Conservation (phyloP, 2,329 filamentous ascomycete species). For the Verticillium tricorpus region DNA sequence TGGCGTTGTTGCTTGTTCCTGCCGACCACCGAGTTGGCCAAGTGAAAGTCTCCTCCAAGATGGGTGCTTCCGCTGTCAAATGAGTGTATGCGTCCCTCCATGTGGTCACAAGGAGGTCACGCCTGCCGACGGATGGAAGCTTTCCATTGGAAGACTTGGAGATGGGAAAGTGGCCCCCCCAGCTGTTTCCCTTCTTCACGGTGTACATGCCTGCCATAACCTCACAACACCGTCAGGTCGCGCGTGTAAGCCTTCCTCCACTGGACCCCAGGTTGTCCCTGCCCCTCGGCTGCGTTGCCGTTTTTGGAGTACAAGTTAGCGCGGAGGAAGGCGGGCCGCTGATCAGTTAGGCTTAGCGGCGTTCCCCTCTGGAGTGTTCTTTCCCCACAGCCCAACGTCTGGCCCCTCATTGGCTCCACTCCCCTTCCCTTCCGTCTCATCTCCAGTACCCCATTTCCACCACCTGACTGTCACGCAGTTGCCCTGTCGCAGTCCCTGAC, state of each 20-base stretch:
- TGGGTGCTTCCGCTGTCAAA: background rate
- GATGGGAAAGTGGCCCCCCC: background rate
- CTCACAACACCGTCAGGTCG: background rate
- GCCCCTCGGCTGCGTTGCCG: slow-evolving; percentile 5
- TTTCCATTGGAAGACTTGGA: background rate
- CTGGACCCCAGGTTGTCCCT: background rate
- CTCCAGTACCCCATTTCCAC: background rate
- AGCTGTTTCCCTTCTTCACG: too few relatives aligned
- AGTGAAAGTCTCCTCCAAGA: too few relatives aligned
- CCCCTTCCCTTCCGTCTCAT: background rate
- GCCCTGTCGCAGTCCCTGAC: background rate
- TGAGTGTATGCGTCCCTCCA: background rate
- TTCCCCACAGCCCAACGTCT: background rate
- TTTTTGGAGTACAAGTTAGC: slow-evolving; percentile 3
- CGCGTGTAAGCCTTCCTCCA: background rate
- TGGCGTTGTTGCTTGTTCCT: background rate
- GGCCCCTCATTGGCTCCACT: background rate
- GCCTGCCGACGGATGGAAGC: background rate
- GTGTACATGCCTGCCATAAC: too few relatives aligned
- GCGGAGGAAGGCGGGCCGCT: slow-evolving; percentile 16
- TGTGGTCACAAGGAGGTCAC: background rate
- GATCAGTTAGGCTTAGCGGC: slow-evolving; percentile 11
- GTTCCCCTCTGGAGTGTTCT: background rate
- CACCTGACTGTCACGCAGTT: background rate
- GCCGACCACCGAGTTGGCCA: background rate